Base-by-base conservation (phyloP, 805 yeast genomes). In the Yarrowia sp. region DNA sequence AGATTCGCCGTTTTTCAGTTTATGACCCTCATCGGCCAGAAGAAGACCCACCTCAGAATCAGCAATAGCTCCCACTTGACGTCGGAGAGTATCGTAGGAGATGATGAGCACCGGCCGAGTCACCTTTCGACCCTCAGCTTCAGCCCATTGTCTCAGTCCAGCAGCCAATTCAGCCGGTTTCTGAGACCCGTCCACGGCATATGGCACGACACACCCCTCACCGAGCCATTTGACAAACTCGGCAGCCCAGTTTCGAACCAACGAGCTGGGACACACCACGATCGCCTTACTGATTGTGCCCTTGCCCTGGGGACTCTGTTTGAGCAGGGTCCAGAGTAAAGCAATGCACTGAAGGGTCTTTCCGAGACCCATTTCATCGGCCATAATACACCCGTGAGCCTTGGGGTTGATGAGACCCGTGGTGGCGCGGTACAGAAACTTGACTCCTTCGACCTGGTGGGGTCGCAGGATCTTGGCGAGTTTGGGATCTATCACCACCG, bases 321-420 rank as follows among this genome's bases (percentile, higher is more conserved):
- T 86, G 60, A 94, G 80, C 60, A 94, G 76, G 0, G 98, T 94
- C 98, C 98, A 94, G 90, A 93, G 83, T 39, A 94, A 81, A 0
- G 97, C 83, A 40, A 94, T 83, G 76, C 98, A 94, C 76, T 92
- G 97, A 33, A 92, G 80, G 0, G 97, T 92, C 75, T 92, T 92
- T 33, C 97, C 97, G 46, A 92, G 81, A 4, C 97, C 98, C 98
- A 92, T 92, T 77, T 91, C 98, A 79, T 92, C 98, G 0, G 98
- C 98, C 98, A 94, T 94, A 63, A 94, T 94, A 75, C 98, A 94
- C 2, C 99, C 99, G 74, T 89, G 86, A 0, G 98, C 98, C 40
- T 89, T 82, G 1, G 73, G 72, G 42, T 80, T 79, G 12, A 80
- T 70, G 40, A 93, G 78, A 0, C 99, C 99, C 0, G 97, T 84